phyloP scores from a whole-genome alignment of 257 asterid genomes.

The Cruciata laevipes region DNA sequence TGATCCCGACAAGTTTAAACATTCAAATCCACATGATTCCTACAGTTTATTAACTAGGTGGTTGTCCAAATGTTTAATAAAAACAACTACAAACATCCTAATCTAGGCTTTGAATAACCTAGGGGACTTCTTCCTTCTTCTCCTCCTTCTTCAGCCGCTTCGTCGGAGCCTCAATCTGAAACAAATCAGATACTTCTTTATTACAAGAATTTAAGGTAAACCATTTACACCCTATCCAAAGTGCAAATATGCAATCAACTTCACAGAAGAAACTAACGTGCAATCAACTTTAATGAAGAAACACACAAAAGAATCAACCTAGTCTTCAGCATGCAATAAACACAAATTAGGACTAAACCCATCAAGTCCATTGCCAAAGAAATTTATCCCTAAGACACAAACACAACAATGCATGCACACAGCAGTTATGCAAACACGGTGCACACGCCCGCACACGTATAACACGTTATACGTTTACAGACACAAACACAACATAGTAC shows the following conservation, averaged over 20 bases:
- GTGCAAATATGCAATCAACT: neutral
- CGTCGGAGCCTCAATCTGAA: constrained; percentile 1
- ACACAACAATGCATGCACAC: no score
- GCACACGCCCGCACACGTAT: no score
- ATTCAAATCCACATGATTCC: neutral
- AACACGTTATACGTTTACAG: no score
- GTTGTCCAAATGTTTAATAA: neutral
- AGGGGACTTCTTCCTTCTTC: neutral
- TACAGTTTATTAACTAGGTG: neutral
- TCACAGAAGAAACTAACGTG: neutral
- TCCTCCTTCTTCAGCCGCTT: constrained; percentile 11
- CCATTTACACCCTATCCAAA: neutral
- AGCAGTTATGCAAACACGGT: no score
- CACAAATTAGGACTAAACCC: neutral
- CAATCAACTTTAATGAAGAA: neutral
- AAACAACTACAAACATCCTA: neutral
- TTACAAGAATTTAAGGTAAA: neutral
- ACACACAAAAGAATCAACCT: neutral
- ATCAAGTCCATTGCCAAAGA: no score
- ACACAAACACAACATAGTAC: no score
- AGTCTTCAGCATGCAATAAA: neutral
- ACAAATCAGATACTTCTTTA: neutral
- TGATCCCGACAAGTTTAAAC: neutral
- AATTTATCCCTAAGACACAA: no score
- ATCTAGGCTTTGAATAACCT: neutral